Base-by-base conservation (phyloP, 2,329 filamentous ascomycete species). In the Triangularia verruculosa region DNA sequence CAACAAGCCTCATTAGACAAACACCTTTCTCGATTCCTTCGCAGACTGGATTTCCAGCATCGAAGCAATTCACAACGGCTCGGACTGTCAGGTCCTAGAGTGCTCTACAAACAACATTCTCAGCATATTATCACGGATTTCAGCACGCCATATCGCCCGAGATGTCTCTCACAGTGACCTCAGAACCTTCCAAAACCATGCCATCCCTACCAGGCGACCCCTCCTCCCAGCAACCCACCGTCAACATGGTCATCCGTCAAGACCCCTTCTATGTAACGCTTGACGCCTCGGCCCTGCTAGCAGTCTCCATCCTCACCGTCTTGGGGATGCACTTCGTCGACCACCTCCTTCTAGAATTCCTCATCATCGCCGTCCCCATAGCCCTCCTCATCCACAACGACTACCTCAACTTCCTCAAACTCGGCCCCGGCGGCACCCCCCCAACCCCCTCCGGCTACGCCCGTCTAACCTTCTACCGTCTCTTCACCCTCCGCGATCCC, bases 391-490 rank as follows among this genome's bases (percentile, higher is more conserved):
- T 91, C 70, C 85, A 86, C 72, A 85, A 86, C 72, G 90, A 94
- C 79, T 95, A 92, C 76, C 78, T 81, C 60, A 89, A 88, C 73
- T 95, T 92, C 76, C 79, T 94, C 67, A 84, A 84, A 43, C 86
- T 96, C 20, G 92, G 92, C 0, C 91, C 91, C 0, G 92, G 92
- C 24, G 92, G 92, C 64, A 94, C 90, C 0, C 91, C 92, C 0
- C 83, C 88, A 2, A 95, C 89, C 0, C 84, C 90, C 51, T 67
- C 77, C 4, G 92, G 91, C 67, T 96, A 94, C 75, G 77, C 92
- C 25, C 84, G 86, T 61, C 87, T 95, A 75, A 89, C 88, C 66
- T 85, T 86, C 75, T 84, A 94, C 57, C 86, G 89, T 11, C 77
- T 93, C 55, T 88, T 92, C 79, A 84, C 86, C 34, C 81, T 95